Evolutionary conservation across 352 stramenopile species (phyloP), one percentile per base, ranked within the genome.

Genomic region (Globisporangium parvum): DNA sequence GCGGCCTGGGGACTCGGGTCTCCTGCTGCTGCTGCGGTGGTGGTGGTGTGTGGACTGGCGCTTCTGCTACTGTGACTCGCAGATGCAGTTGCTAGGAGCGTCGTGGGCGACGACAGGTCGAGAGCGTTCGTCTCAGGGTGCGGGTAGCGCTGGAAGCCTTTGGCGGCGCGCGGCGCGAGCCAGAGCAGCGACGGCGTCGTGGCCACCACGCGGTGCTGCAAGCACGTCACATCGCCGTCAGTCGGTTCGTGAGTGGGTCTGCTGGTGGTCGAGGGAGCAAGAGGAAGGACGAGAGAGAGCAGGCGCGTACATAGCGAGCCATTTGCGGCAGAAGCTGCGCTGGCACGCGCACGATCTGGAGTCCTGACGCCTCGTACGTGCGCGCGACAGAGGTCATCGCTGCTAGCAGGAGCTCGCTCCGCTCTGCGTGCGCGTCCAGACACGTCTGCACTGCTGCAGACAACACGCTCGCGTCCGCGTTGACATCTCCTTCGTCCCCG

Each of bases 51-150:
- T n/a, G n/a, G n/a, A n/a, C n/a, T n/a, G n/a, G n/a, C n/a, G n/a
- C n/a, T n/a, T n/a, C n/a, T 52, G n/a, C 15, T 45, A 12, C 31
- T 12, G 44, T 37, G 28, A 20, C 46, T 47, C 18, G 58, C 51
- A 24, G 26, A 33, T 21, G 40, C 6, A 46, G 65, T 66, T 40
- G 33, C 41, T 1, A 58, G 20, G 20, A 59, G 53, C 53, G 47
- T 59, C 17, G 51, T 31, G n/a, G 31, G 53, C n/a, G 53, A 21
- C 37, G 65, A 65, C 37, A 88, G 66, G 35, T 84, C 67, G n/a
- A 88, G 56, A 20, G 78, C 82, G 51, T 88, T 88, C 51, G 67
- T 80, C 37, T 80, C 66, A 5, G 65, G 53, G 46, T 82, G 71
- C 17, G 75, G 67, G 47, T 70, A 85, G 17, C 77, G 77, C 65